phyloP scores from a whole-genome alignment of 1,139 yeast genomes.

The Pichia sp. region DNA sequence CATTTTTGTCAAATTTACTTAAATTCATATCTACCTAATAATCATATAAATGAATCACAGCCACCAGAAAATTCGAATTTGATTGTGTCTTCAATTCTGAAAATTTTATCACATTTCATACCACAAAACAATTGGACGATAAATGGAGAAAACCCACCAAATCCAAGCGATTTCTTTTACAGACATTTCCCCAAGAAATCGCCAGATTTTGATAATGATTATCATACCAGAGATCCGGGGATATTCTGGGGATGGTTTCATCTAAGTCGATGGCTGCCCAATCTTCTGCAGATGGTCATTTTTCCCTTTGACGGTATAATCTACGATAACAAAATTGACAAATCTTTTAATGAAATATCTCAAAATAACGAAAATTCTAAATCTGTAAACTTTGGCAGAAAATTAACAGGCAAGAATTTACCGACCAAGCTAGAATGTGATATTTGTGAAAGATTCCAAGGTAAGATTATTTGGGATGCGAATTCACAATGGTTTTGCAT shows the following conservation, averaged over 20 bases:
- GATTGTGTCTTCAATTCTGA: conserved; percentile 16
- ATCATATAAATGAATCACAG: not conserved
- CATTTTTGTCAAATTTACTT: conserved; percentile 5
- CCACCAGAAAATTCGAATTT: not conserved
- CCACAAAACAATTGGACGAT: conserved; percentile 23
- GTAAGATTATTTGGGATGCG: conserved; percentile 28
- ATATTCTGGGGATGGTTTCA: conserved; percentile 26
- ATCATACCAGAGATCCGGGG: conserved; percentile 25
- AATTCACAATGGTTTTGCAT: conserved; percentile 31
- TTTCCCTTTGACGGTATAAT: conserved; percentile 25
- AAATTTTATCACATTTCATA: conserved; percentile 23
- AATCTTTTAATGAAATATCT: not conserved
- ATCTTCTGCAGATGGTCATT: conserved; percentile 22
- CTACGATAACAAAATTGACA: not conserved
- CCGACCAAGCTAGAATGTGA: conserved; percentile 30
- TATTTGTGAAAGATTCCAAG: conserved; percentile 24
- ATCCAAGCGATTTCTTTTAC: conserved; percentile 24
- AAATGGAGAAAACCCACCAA: conserved; percentile 23
- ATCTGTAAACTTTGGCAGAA: conserved; percentile 10
- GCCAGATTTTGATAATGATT: conserved; percentile 30
- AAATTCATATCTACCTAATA: not conserved
- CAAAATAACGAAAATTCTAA: not conserved
- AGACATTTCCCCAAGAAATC: conserved; percentile 31
- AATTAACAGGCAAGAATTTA: conserved; percentile 28
- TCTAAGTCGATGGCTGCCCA: conserved; percentile 32